phyloP scores from a whole-genome alignment of 1,139 yeast species.

The Yamadazyma dushanensis region DNA sequence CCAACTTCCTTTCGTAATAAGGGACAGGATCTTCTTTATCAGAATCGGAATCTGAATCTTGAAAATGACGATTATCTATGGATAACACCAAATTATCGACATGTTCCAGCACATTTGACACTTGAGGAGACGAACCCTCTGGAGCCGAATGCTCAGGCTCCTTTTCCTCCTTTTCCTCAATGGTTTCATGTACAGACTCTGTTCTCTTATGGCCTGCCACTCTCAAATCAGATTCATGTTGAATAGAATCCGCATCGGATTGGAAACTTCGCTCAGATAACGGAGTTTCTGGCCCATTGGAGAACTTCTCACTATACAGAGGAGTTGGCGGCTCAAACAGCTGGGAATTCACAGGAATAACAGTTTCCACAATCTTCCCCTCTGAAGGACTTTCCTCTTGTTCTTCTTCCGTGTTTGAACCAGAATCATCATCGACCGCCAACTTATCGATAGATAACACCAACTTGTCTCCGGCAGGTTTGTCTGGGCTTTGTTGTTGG shows the following conservation, averaged over 20 bases:
- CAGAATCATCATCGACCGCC: constrained; percentile 2
- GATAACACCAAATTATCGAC: constrained; percentile 15
- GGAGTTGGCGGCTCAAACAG: constrained; percentile 35
- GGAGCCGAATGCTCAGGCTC: neutral
- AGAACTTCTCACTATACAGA: constrained; percentile 11
- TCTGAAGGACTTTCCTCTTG: neutral
- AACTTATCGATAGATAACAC: constrained; percentile 40
- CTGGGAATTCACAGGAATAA: neutral
- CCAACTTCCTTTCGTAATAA: constrained; percentile 15
- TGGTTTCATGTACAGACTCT: constrained; percentile 5
- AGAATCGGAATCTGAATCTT: constrained; percentile 8
- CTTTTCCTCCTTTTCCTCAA: constrained; percentile 7
- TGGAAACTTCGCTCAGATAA: constrained; percentile 33
- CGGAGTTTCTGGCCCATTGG: constrained; percentile 28
- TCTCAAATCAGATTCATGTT: constrained; percentile 29
- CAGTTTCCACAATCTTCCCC: neutral
- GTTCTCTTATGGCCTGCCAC: constrained; percentile 11
- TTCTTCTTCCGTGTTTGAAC: constrained; percentile 3
- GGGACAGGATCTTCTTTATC: constrained; percentile 18
- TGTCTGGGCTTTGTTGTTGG: constrained; percentile 7
- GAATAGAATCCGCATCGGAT: constrained; percentile 42
- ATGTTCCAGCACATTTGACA: neutral
- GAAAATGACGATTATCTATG: constrained; percentile 14
- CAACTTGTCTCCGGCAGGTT: constrained; percentile 16
- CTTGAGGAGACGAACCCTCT: neutral